Conservation (phyloP, 805 yeast species). For the Saitoella complicata region DNA sequence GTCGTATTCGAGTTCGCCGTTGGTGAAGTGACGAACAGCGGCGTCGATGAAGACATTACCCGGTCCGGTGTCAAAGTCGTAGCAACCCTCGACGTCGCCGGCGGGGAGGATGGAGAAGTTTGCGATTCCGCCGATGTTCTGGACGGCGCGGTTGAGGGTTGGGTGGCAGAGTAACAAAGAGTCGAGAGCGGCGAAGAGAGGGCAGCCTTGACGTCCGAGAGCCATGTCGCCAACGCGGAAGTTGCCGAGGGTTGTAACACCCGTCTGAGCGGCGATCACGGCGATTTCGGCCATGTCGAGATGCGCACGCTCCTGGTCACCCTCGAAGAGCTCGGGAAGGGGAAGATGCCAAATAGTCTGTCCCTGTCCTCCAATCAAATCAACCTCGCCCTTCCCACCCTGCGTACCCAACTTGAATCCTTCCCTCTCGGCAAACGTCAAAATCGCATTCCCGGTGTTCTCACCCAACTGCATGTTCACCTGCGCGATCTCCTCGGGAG, state of each 20-base stretch:
- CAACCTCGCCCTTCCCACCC: constrained; percentile 6
- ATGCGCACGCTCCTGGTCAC: constrained; percentile 12
- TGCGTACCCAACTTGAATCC: neutral
- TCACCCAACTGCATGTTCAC: neutral
- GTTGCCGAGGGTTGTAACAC: constrained; percentile 16
- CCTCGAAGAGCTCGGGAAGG: neutral
- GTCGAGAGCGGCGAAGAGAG: constrained; percentile 18
- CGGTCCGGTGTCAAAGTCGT: constrained; percentile 19
- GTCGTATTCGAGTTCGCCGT: constrained; percentile 14
- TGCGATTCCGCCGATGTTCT: constrained; percentile 20
- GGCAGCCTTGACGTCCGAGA: constrained; percentile 21
- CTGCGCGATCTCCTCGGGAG: neutral
- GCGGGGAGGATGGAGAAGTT: constrained; percentile 17
- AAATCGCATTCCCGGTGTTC: neutral
- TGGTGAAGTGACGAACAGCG: constrained; percentile 17
- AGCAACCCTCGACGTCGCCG: constrained; percentile 16
- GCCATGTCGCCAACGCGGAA: constrained; percentile 17
- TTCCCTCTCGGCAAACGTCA: neutral
- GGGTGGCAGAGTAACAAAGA: constrained; percentile 14
- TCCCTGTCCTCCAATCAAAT: constrained; percentile 17
- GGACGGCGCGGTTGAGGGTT: constrained; percentile 15
- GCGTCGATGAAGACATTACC: constrained; percentile 20
- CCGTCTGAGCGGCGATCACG: no score
- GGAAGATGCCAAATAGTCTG: constrained; percentile 18
- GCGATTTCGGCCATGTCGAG: constrained; percentile 15